Percentiles rank a stretch among this genome's conserved stretches.
These are phyloP conservation scores for Fusarium abutilonis DNA, from an alignment of 2,329 filamentous ascomycete genomes.

Conservation along the genomic window DNA sequence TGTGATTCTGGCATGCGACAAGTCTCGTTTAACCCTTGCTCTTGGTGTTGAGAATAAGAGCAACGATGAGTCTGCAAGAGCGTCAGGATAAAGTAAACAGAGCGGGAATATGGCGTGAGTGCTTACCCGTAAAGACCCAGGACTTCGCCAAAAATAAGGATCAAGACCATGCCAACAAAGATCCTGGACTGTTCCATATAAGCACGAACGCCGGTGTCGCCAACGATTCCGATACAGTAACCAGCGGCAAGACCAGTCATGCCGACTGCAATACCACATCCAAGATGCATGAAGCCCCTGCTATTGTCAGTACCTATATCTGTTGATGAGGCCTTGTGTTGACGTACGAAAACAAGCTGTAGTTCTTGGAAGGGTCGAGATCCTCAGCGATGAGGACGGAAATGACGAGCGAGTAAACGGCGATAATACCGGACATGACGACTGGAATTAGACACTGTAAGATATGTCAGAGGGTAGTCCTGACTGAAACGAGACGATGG, in stretches of 20 bases:
- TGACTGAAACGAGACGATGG: background rate
- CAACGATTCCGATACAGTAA: constrained; percentile 95
- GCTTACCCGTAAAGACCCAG: constrained; percentile 93
- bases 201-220: constrained; percentile 90
- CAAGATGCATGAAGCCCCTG: constrained; percentile 93
- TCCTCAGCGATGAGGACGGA: constrained; percentile 95
- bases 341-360: constrained; percentile 84
- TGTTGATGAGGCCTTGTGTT: background rate
- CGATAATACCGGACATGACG: constrained; percentile 99
- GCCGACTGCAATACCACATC: constrained; percentile 88
- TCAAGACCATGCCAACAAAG: constrained; percentile 98
- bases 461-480: constrained; percentile 24
- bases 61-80: constrained; percentile 80
- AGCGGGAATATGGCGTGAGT: constrained; percentile 1
- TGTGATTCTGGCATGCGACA: background rate
- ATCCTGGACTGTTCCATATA: constrained; percentile 97
- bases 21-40: constrained; percentile 64
- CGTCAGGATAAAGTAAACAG: constrained; percentile 10
- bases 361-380: constrained; percentile 76
- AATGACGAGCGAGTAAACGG: constrained; percentile 96
- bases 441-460: constrained; percentile 81
- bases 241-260: constrained; percentile 92
- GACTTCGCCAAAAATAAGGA: constrained; percentile 98
- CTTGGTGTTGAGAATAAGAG: constrained; percentile 91
- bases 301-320: constrained; percentile 33